Evolutionary conservation across 2,329 filamentous ascomycete species (phyloP).

Genomic region (Blastomyces gilchristii): DNA sequence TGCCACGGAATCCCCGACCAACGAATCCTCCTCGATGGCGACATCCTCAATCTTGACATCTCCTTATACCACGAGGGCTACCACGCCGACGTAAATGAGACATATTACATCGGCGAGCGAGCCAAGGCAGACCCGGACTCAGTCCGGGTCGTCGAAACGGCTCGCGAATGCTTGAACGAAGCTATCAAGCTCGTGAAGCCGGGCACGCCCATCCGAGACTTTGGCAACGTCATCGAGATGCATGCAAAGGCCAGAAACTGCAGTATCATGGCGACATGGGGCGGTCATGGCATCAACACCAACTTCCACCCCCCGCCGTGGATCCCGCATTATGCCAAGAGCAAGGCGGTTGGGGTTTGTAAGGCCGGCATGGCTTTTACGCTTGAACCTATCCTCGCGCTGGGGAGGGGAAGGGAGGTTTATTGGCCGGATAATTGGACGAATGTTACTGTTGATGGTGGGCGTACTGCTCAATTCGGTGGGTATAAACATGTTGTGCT

Average conservation of each 20-base stretch:
- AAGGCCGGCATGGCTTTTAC: constrained; percentile 94
- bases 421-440: constrained; percentile 98
- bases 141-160: constrained; percentile 73
- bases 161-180: constrained; percentile 70
- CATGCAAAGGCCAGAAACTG: constrained; percentile 68
- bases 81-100: constrained; percentile 89
- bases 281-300: constrained; percentile 80
- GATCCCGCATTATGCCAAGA: constrained; percentile 89
- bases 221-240: constrained; percentile 84
- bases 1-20: constrained; percentile 93
- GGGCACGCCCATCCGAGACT: constrained; percentile 73
- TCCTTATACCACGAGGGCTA: constrained; percentile 83
- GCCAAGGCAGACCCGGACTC: constrained; percentile 69
- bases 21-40: constrained; percentile 69
- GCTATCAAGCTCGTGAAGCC: constrained; percentile 83
- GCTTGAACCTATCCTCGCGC: constrained; percentile 87
- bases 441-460: constrained; percentile 76
- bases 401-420: constrained; percentile 73
- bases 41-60: constrained; percentile 90
- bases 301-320: constrained; percentile 85
- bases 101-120: constrained; percentile 83
- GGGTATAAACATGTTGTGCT: constrained; percentile 7
- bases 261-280: constrained; percentile 81
- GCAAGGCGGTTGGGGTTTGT: constrained; percentile 81
- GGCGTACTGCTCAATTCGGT: constrained; percentile 76